Base-by-base conservation (phyloP, 2,329 filamentous ascomycete species). In the Xylariaceae sp. region DNA sequence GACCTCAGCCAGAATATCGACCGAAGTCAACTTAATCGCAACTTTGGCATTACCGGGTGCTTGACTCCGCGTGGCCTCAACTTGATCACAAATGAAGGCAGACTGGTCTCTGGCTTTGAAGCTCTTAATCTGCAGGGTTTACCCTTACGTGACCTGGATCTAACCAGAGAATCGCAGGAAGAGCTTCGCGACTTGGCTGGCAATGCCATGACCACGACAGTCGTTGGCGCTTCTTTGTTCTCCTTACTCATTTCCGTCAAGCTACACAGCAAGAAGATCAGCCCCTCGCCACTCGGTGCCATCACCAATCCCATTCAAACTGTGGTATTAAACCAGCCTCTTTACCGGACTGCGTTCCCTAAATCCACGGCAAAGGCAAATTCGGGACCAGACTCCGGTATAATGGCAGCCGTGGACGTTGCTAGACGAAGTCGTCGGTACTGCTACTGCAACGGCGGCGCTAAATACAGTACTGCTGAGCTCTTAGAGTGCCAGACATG, bases 191-290 rank as follows among this genome's bases (percentile, higher is more conserved):
- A 91, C 64, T 75, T 93, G 1, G 88, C 88, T 1, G 89, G 89
- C 0, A 93, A 94, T 69, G 89, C 89, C 0, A 93, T 93, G 89
- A 85, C 82, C 0, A 84, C 84, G 0, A 88, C 89, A 0, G 87
- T 91, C 0, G 83, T 92, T 8, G 87, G 86, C 2, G 78, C 82
- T 1, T 81, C 82, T 0, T 79, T 89, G 1, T 66, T 90, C 1
- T 76, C 83, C 1, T 80, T 83, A 0, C 71, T 92, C 1, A 79
- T 85, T 52, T 60, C 72, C 41, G 57, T 71, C 13, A 44, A 63
- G n/a, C 4, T 2, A 1, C 49, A 55, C 39, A 3, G 15, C 13
- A 41, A 17, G 1, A 23, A 44, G 2, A 11, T 30, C 6, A 3
- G 34, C 2, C 3, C 41, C 3, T n/a, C 3, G 15, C 56, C 52